Base-by-base conservation (phyloP, 805 yeast species). In the Priceomyces carsonii region DNA sequence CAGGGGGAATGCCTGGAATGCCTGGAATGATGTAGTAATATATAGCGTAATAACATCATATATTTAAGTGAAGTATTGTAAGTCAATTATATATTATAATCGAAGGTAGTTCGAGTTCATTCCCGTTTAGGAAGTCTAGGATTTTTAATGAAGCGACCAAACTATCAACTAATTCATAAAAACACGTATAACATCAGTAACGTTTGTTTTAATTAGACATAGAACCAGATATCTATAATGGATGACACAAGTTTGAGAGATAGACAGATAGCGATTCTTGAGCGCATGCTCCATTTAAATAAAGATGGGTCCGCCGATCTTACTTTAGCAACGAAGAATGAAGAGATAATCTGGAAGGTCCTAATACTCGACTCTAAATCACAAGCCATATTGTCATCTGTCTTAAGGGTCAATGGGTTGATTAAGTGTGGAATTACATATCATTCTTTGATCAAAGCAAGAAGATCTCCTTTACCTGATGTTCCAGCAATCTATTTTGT, bases 401-500 rank as follows among this genome's bases (percentile, higher is more conserved):
- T 93, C n/a, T 63, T 93, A 37, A 71, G 98, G 40, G 96, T 91
- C 42, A 88, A 88, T 50, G 99, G 95, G 57, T 69, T 93, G 46
- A 72, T 93, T 48, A 79, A 83, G 47, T 85, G 87, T 54, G 99
- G 99, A 7, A 82, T 93, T 38, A 93, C 99, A 0, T 82, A 89
- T 51, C 98, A 93, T 55, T 73, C 91, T 40, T 62, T 85, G 32
- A 79, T 91, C 36, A 70, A 71, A 36, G 71, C 88, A 30, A 77
- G 75, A 39, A 71, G 99, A 42, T 78, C 90, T n/a, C 75, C 91
- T 1, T 71, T 93, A 33, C 90, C 95, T 1, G 99, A 93, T 51
- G 98, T 91, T 9, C 97, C 98, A 0, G 98, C 80, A 3, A 78
- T 93, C 29, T 93, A 93, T 62, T 91, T 93, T 50, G 83, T 93